Conservation (phyloP, 305 asterid species). For the Coffea humblotiana region DNA sequence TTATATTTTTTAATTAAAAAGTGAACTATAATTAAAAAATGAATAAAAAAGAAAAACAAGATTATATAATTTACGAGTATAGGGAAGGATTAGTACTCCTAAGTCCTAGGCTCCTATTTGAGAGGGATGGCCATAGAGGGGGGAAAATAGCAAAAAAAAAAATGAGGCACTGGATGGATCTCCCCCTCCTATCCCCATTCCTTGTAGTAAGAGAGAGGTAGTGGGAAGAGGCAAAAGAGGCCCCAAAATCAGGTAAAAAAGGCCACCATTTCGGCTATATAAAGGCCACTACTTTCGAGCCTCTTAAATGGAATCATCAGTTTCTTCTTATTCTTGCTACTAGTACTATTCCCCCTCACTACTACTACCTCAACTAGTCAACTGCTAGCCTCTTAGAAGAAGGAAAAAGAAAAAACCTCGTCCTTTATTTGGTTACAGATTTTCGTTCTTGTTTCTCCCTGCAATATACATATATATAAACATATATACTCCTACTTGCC, state of each 20-base stretch:
- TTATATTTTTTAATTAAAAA: too few species aligned
- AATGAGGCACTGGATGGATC: neutral
- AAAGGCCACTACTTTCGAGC: slow-evolving; percentile 16
- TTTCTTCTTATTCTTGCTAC: neutral
- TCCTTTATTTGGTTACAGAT: neutral
- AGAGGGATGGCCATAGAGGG: neutral
- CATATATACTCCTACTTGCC: too few species aligned
- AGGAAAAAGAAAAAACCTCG: neutral
- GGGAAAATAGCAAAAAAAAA: neutral
- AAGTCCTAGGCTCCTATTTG: neutral
- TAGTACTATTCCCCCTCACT: too few species aligned
- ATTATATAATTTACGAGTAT: too few species aligned
- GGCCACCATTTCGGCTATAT: slow-evolving; percentile 22
- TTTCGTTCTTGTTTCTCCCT: too few species aligned
- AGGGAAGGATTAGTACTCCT: too few species aligned
- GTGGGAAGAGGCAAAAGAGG: neutral
- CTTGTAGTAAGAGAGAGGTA: neutral
- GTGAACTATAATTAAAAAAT: too few species aligned
- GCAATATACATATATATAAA: too few species aligned
- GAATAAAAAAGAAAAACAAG: too few species aligned
- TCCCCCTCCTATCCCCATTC: neutral
- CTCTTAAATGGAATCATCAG: slow-evolving; percentile 11
- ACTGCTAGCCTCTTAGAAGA: neutral
- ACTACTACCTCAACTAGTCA: too few species aligned
- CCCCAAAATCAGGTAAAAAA: slow-evolving; percentile 50